Evolutionary conservation across 2,329 filamentous ascomycete species (phyloP).

Genomic region (Niveomyces coronatus): DNA sequence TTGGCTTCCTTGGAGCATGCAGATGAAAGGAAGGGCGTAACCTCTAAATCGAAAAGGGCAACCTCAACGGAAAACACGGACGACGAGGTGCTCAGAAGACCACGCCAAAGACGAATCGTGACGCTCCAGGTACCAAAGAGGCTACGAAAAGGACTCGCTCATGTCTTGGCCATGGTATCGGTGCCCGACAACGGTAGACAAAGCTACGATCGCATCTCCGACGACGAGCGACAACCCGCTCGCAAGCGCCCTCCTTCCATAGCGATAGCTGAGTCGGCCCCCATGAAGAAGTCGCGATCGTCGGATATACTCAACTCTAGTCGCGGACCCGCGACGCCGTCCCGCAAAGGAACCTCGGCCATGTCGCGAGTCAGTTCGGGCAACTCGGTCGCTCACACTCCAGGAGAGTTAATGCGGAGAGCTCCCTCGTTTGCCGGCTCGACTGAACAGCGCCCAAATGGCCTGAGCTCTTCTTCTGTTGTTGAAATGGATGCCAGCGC

Average conservation of each 20-base stretch:
- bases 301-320: constrained; percentile 27
- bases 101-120: constrained; percentile 27
- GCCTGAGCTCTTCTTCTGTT: constrained; percentile 18
- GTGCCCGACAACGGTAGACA: neutral
- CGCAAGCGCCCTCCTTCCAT: constrained; percentile 40
- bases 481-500: constrained; percentile 17
- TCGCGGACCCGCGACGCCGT: constrained; percentile 37
- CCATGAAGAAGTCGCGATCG: constrained; percentile 32
- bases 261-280: constrained; percentile 23
- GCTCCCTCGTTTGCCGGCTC: constrained; percentile 12
- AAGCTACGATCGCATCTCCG: constrained; percentile 1
- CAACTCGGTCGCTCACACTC: constrained; percentile 42
- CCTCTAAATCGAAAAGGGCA: constrained; percentile 17
- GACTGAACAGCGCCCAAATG: constrained; percentile 21
- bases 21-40: constrained; percentile 9
- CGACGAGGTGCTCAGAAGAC: constrained; percentile 21
- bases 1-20: constrained; percentile 6
- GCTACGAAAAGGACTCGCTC: constrained; percentile 32
- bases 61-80: constrained; percentile 19
- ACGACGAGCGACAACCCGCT: constrained; percentile 17
- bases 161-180: constrained; percentile 33
- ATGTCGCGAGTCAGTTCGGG: constrained; percentile 46
- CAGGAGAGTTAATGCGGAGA: constrained; percentile 31
- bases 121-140: constrained; percentile 39
- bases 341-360: constrained; percentile 37